A percentile compares a stretch with the other conserved stretches of the same genome.
phyloP scores from a whole-genome alignment of 768 basidiomycete genomes.

The Tricholoma flavovirens region DNA sequence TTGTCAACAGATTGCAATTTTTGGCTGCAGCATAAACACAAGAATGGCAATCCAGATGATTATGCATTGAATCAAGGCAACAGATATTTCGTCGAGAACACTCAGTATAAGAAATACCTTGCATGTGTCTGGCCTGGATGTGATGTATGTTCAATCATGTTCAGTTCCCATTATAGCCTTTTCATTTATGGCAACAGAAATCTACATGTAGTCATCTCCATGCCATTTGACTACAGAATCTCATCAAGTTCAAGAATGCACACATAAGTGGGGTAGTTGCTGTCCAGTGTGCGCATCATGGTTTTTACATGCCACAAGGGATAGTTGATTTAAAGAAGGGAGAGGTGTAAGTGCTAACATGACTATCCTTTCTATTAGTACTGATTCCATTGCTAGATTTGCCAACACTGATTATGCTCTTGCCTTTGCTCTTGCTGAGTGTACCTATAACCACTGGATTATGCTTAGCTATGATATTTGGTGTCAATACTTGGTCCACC shows the following conservation, averaged over 20 bases:
- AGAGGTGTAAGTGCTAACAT: constrained; percentile 18
- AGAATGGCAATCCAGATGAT: constrained; percentile 25
- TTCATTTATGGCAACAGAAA: no score
- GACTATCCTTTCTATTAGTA: neutral
- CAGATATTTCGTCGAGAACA: neutral
- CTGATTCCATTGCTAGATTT: constrained; percentile 12
- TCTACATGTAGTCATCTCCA: constrained; percentile 20
- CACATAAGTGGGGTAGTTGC: constrained; percentile 23
- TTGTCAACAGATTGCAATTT: constrained; percentile 24
- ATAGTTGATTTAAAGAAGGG: constrained; percentile 22
- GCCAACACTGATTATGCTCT: constrained; percentile 20
- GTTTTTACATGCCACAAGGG: constrained; percentile 18
- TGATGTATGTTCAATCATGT: neutral
- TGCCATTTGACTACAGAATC: constrained; percentile 21
- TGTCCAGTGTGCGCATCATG: constrained; percentile 24
- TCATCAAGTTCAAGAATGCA: constrained; percentile 21
- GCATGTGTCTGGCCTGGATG: neutral
- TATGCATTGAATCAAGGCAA: constrained; percentile 7
- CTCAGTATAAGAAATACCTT: neutral
- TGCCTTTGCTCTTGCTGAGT: no score
- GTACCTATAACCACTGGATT: constrained; percentile 12
- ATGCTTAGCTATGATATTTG: constrained; percentile 25
- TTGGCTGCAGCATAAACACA: constrained; percentile 19
- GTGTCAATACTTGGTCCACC: constrained; percentile 21
- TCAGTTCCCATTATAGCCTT: no score